Conservation (phyloP, 1,284 basidiomycete genomes). For the Agaricales sp. region DNA sequence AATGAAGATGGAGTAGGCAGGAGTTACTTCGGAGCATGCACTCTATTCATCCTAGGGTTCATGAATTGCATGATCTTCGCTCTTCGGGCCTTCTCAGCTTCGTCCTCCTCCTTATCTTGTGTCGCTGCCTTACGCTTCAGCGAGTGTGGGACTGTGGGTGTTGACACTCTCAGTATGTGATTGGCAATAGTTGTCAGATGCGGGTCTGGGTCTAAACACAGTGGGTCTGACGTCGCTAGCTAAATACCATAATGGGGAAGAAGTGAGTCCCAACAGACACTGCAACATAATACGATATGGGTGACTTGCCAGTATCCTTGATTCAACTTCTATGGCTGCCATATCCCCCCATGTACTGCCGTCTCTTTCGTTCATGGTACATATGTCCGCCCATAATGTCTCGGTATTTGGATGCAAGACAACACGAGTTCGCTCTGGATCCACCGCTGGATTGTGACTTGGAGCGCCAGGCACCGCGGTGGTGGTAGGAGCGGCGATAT, state of each 20-base stretch:
- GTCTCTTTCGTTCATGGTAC: constrained; percentile 47
- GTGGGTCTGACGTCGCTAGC: constrained; percentile 60
- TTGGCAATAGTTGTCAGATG: constrained; percentile 66
- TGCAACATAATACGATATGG: constrained; percentile 6
- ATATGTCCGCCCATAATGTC: constrained; percentile 68
- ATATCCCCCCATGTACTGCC: constrained; percentile 54
- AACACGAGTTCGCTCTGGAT: constrained; percentile 55
- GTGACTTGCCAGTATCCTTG: constrained; percentile 65
- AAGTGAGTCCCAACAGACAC: not conserved
- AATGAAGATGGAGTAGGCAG: constrained; percentile 10
- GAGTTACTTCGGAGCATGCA: constrained; percentile 35
- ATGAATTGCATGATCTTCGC: constrained; percentile 69
- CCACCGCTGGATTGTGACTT: not conserved
- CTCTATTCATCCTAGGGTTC: constrained; percentile 46
- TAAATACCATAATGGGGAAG: constrained; percentile 19
- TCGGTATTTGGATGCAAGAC: constrained; percentile 67
- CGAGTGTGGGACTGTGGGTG: constrained; percentile 55
- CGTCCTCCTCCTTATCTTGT: constrained; percentile 60
- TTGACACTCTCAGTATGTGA: constrained; percentile 55
- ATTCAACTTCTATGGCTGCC: constrained; percentile 61
- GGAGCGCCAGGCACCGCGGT: not conserved
- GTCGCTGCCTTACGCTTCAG: constrained; percentile 66
- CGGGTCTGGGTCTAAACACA: constrained; percentile 69
- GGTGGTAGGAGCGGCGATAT: not conserved
- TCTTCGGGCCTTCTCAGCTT: constrained; percentile 56